phyloP scores from a whole-genome alignment of 2,329 filamentous ascomycete species.

The Trichoderma koningii region DNA sequence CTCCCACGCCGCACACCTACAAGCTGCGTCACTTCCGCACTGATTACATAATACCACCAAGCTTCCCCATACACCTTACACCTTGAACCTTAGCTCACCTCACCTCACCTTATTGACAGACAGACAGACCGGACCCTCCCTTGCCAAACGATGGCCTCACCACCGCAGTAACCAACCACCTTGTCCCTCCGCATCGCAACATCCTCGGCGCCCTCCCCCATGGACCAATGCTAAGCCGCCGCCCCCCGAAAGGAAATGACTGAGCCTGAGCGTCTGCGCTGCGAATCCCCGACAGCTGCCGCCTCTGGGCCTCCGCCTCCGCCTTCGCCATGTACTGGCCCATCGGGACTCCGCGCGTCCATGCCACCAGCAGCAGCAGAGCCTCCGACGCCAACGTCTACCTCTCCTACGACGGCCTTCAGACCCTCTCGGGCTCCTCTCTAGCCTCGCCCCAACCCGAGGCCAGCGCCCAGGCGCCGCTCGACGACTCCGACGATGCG shows the following conservation, averaged over 20 bases:
- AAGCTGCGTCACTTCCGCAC: not conserved
- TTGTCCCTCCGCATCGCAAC: constrained; percentile 8
- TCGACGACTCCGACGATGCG: constrained; percentile 43
- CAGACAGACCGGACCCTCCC: not conserved
- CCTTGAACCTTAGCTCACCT: no score
- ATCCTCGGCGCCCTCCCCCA: constrained; percentile 15
- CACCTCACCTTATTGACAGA: not conserved
- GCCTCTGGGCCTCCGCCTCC: constrained; percentile 33
- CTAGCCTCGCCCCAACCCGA: constrained; percentile 25
- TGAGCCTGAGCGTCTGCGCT: constrained; percentile 17
- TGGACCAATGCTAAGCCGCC: not conserved
- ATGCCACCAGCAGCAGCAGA: constrained; percentile 72
- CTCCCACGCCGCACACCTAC: no score
- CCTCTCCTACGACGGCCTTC: constrained; percentile 63
- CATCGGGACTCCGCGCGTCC: constrained; percentile 79
- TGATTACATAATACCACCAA: constrained; percentile 18
- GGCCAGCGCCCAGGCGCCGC: constrained; percentile 32
- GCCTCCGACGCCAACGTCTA: constrained; percentile 52
- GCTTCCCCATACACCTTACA: not conserved
- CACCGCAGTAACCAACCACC: not conserved
- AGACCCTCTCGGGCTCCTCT: constrained; percentile 39
- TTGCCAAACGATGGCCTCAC: constrained; percentile 10
- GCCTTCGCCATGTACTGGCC: constrained; percentile 80
- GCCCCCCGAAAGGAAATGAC: constrained; percentile 18
- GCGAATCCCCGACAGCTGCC: constrained; percentile 31